Evolutionary conservation across 805 yeast genomes (phyloP).

Genomic region (Pichia occidentalis): DNA sequence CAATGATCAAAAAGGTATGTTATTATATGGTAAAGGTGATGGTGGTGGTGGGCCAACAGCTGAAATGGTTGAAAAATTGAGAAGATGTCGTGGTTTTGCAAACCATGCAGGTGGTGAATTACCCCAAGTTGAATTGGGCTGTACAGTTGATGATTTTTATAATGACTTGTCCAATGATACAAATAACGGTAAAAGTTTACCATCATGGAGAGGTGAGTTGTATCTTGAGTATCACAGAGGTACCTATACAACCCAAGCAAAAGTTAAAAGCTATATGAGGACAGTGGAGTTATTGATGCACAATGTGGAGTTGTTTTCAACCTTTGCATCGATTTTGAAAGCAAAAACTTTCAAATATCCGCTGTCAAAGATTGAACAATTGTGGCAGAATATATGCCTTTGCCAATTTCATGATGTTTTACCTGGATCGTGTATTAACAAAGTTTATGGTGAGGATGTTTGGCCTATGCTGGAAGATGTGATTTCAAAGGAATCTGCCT

Average conservation of each 20-base stretch:
- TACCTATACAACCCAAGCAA: slow-evolving; percentile 91
- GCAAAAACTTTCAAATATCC: slow-evolving; percentile 62
- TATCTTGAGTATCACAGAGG: slow-evolving; percentile 96
- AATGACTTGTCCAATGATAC: slow-evolving; percentile 57
- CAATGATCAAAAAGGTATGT: slow-evolving; percentile 70
- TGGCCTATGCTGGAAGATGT: slow-evolving; percentile 65
- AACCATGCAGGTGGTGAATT: slow-evolving; percentile 68
- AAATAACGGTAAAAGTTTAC: slow-evolving; percentile 58
- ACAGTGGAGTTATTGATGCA: slow-evolving; percentile 67
- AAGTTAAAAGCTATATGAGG: slow-evolving; percentile 76
- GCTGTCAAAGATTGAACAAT: slow-evolving; percentile 48
- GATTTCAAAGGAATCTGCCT: slow-evolving; percentile 42
- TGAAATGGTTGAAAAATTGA: slow-evolving; percentile 86
- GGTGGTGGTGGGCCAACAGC: slow-evolving; percentile 99
- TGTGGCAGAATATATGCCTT: slow-evolving; percentile 86
- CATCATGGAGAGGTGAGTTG: slow-evolving; percentile 89
- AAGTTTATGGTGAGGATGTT: slow-evolving; percentile 87
- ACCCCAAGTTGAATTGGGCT: slow-evolving; percentile 77
- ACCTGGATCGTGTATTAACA: slow-evolving; percentile 93
- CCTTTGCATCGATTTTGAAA: slow-evolving; percentile 55
- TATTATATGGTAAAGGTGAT: slow-evolving; percentile 90
- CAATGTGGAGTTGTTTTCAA: slow-evolving; percentile 79
- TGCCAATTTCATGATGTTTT: slow-evolving; percentile 98
- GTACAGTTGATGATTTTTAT: slow-evolving; percentile 75
- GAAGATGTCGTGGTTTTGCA: slow-evolving; percentile 84